Conservation (phyloP, 805 yeast species). For the Cyberlindnera misumaiensis region DNA sequence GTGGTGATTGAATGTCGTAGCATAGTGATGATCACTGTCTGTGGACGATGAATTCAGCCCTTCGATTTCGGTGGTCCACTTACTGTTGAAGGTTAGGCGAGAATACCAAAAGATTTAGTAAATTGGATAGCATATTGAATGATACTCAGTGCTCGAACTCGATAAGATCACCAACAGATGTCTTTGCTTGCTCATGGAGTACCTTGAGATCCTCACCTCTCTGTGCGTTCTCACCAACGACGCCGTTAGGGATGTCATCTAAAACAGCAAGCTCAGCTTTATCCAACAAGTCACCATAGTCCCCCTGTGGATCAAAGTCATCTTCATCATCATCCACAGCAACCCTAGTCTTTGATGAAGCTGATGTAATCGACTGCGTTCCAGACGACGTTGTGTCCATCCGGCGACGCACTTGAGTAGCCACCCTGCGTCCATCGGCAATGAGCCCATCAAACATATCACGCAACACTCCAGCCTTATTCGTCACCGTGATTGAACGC, state of each 20-base stretch:
- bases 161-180: constrained; percentile 27
- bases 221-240: constrained; percentile 6
- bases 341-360: constrained; percentile 1
- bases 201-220: constrained; percentile 22
- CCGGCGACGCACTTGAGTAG: constrained; percentile 79
- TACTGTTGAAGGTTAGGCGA: too few species aligned
- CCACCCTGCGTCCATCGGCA: constrained; percentile 90
- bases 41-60: too few species aligned
- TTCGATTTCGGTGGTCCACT: too few species aligned
- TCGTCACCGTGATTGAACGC: constrained; percentile 38
- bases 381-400: constrained; percentile 45
- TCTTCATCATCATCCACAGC: constrained; percentile 37
- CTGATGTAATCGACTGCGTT: not conserved
- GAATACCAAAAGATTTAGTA: not conserved
- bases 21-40: too few species aligned
- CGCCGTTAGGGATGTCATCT: constrained; percentile 26
- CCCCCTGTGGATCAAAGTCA: constrained; percentile 38
- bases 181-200: constrained; percentile 22
- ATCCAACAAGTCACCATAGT: constrained; percentile 37
- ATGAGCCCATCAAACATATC: constrained; percentile 87
- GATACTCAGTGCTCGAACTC: constrained; percentile 27
- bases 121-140: not conserved
- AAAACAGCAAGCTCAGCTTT: constrained; percentile 43
- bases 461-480: constrained; percentile 54
- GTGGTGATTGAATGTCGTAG: too few species aligned